Percentiles rank a stretch among this genome's conserved stretches.
Conservation (phyloP, 305 asterid species). For the Andrographis paniculata region DNA sequence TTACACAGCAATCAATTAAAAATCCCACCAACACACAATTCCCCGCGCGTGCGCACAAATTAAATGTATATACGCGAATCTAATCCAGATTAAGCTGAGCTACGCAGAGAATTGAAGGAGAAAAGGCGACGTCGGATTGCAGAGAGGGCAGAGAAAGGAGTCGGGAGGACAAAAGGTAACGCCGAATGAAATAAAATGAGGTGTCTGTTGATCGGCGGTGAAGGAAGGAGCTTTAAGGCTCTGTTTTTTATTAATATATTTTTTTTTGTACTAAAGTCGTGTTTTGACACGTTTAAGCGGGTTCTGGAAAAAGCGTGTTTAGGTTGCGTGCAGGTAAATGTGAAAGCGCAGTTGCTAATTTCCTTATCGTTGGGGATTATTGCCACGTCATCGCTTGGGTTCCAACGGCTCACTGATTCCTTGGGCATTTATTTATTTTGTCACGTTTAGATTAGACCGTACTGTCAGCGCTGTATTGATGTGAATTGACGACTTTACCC, state of each 20-base stretch:
- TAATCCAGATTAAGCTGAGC: neutral
- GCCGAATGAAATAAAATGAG: conserved; percentile 26
- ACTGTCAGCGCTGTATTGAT: neutral
- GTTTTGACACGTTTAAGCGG: neutral
- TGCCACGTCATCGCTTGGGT: conserved; percentile 24
- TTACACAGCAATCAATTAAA: conserved; percentile 1
- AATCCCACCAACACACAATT: neutral
- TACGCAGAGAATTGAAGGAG: neutral
- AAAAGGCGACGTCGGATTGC: neutral
- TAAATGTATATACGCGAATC: neutral
- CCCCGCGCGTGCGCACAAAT: conserved; percentile 6
- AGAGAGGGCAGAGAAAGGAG: conserved; percentile 14
- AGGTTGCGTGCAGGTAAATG: conserved; percentile 16
- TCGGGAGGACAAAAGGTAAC: conserved; percentile 15
- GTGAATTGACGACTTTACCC: neutral
- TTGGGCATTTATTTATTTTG: conserved; percentile 10
- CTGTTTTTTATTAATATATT: conserved; percentile 5
- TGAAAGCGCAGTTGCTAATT: conserved; percentile 15
- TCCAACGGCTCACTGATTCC: conserved; percentile 21
- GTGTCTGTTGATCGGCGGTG: neutral
- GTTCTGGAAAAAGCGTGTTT: conserved; percentile 19
- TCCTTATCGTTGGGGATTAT: neutral
- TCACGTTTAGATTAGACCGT: conserved; percentile 24
- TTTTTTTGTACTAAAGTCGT: conserved; percentile 16
- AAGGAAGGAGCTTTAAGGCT: conserved; percentile 10